Evolutionary conservation across 73 alveolate genomes (phyloP), one percentile per base, ranked within the genome.

Genomic region (Symbiodinium pilosum): DNA sequence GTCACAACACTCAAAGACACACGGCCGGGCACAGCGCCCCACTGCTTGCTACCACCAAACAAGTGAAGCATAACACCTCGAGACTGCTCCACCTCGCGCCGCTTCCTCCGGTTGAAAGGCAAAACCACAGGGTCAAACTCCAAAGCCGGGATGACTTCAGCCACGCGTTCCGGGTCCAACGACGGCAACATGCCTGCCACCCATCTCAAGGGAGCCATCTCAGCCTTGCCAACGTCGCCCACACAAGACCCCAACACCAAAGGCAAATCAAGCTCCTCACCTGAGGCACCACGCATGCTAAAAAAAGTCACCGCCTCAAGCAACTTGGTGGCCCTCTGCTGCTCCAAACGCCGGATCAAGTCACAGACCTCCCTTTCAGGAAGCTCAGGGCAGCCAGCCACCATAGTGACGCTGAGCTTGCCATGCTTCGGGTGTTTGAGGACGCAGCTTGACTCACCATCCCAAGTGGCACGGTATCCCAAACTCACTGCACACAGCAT

Each of bases 31-130:
- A 30, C 34, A 24, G 73, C 73, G 5, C 73, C 73, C 73, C 73
- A 54, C 73, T 54, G 73, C 73, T 54, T 54, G 32, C 32, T 24
- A 0, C 73, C 73, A 24, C 73, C 73, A 54, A 54, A 54, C 73
- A 54, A 54, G 73, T 54, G 73, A 54, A 54, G 73, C 73, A 54
- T 54, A 26, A 54, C 73, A 54, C 73, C 73, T n/a, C 26, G 20
- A 0, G 73, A 26, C 20, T n/a, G 26, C 26, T 54, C 73, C 20
- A 54, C 73, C 26, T 54, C 32, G 73, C 73, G 73, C 32, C 73
- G 73, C 73, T 54, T 54, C 73, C 73, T 54, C 20, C 73, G 73
- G 73, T 54, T 54, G 73, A 54, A 54, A 30, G 73, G 73, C 73
- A 54, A 30, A 26, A 54, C 20, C 32, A 54, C 73, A 54, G 73